Evolutionary conservation across 495 filamentous ascomycete species (phyloP), one percentile per base, ranked within the genome.

Genomic region (Penicillium lagena): DNA sequence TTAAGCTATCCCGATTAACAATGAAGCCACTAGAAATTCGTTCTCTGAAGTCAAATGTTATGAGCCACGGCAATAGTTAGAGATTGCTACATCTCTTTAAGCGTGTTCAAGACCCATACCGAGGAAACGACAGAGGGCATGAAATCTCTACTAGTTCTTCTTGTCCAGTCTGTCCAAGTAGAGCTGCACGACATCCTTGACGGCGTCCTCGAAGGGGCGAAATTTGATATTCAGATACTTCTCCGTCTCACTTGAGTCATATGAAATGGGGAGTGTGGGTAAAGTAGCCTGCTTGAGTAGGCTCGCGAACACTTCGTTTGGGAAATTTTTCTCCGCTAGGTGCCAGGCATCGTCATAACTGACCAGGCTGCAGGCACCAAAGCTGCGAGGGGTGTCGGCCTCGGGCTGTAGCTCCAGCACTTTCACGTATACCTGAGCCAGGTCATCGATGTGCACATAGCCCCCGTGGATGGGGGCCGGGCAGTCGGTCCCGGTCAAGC

Each of bases 221-320:
- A 72, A 67, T 36, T 64, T 63, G 48, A 72, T 63, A 1, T 66
- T 68, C 47, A 77, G 67, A 2, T 59, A 53, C 34, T 61, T 56
- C 42, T 72, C 63, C 7, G 72, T 73, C 32, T 62, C 37, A 33
- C 55, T 70, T 13, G 66, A 51, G 52, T 76, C 69, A 32, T 72
- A 49, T 7, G 51, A 55, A 4, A 71, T 50, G 5, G 50, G 43
- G 7, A 60, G 59, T 2, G 67, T 70, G 30, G 46, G 40, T 32
- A 62, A 51, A 12, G 40, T 53, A 2, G 67, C 73, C 5, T 17
- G 39, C 30, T 28, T 32, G 35, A 51, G 39, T 12, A 34, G 7
- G 2, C 49, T 39, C 17, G 39, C 49, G 2, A 43, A 29, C 11
- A 39, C 35, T 1, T 35, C 43, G 11, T 42, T 39, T 2, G 49